Conservation (phyloP, 2,329 filamentous ascomycete species). For the Aspergillus eucalypticola region DNA sequence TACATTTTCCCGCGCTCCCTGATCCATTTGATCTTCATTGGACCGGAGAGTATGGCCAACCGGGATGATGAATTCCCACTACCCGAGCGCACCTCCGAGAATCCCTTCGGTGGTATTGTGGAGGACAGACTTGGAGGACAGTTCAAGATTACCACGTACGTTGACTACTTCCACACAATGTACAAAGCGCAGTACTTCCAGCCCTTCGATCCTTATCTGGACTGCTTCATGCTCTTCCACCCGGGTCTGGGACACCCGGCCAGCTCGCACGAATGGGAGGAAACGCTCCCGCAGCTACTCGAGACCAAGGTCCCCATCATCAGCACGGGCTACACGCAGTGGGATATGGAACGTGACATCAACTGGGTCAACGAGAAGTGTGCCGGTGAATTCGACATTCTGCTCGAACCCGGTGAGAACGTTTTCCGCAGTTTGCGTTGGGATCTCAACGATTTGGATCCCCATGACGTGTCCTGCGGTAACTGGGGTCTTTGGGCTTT, state of each 20-base stretch:
- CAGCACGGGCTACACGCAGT: constrained; percentile 93
- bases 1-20: constrained; percentile 91
- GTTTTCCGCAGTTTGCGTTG: constrained; percentile 89
- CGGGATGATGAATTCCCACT: constrained; percentile 90
- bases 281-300: constrained; percentile 83
- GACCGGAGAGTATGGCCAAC: constrained; percentile 93
- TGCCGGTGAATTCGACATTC: constrained; percentile 84
- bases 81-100: constrained; percentile 77
- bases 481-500: constrained; percentile 99
- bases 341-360: constrained; percentile 90
- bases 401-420: constrained; percentile 92
- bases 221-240: constrained; percentile 96
- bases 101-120: constrained; percentile 91
- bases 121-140: constrained; percentile 86
- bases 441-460: constrained; percentile 95
- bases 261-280: constrained; percentile 88
- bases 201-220: constrained; percentile 97
- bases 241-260: constrained; percentile 93
- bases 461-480: constrained; percentile 88
- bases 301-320: constrained; percentile 96
- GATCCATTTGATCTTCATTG: constrained; percentile 91
- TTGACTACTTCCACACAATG: constrained; percentile 97
- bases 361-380: constrained; percentile 85
- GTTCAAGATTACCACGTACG: constrained; percentile 96
- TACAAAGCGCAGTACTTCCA: constrained; percentile 88